Evolutionary conservation across 345 rosid species (phyloP).

Genomic region (Rhodomyrtus tomentosa): DNA sequence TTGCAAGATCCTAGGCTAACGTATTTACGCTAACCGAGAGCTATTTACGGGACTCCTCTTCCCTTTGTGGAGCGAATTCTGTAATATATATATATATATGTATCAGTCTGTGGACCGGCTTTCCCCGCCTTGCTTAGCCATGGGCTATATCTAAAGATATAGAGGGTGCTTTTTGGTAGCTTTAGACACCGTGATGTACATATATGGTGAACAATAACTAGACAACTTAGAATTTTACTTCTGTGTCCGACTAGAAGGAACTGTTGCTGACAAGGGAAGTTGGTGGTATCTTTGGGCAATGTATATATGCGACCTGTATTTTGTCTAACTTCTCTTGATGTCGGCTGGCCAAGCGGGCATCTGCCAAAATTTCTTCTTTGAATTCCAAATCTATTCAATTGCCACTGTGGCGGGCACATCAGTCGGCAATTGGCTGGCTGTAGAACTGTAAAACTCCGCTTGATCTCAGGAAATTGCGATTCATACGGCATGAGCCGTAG

Average conservation of each 20-base stretch:
- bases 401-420: neutral
- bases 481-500: neutral
- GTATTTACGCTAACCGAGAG: neutral
- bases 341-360: neutral
- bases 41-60: neutral
- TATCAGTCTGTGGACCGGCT: neutral
- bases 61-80: constrained; percentile 1
- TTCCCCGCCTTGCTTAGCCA: neutral
- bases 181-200: neutral
- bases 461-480: neutral
- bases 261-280: neutral
- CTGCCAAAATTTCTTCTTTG: neutral
- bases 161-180: constrained; percentile 1
- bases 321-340: neutral
- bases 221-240: neutral
- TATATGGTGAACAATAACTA: neutral
- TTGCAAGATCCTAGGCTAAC: neutral
- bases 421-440: neutral
- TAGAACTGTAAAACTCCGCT: neutral
- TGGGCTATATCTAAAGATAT: neutral
- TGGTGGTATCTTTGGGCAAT: neutral
- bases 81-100: constrained; percentile 31
- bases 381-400: neutral
- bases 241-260: neutral
- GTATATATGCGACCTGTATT: neutral